A percentile compares a stretch with the other conserved stretches of the same genome.
phyloP scores from a whole-genome alignment of 352 stramenopile genomes.

The Phytopythium montanum region DNA sequence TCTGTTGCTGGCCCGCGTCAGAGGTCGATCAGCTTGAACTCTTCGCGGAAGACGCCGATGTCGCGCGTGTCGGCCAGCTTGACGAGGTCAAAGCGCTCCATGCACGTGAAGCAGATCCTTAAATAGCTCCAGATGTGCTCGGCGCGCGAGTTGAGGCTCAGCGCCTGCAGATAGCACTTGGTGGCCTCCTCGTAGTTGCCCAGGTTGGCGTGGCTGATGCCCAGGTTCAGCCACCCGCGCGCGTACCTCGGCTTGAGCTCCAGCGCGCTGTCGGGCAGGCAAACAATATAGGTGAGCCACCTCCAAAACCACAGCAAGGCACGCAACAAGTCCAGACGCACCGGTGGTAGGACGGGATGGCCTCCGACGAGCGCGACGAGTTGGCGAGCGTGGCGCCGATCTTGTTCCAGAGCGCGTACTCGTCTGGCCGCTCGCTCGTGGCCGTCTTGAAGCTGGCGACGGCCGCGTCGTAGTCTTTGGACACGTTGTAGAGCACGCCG shows the following conservation, averaged over 20 bases:
- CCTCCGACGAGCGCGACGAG: conserved; percentile 90
- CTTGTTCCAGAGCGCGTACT: conserved; percentile 99
- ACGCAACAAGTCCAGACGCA: conserved; percentile 10
- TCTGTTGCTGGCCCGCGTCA: conserved; percentile 22
- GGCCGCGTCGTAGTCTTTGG: conserved; percentile 94
- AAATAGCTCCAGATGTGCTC: conserved; percentile 99
- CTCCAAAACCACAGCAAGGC: background rate
- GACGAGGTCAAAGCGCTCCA: conserved; percentile 96
- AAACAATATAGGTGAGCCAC: conserved; percentile 11
- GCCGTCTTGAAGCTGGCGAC: conserved; percentile 88
- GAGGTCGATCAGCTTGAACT: conserved; percentile 84
- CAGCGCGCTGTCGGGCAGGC: conserved; percentile 64
- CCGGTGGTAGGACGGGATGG: conserved; percentile 91
- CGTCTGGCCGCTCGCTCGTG: conserved; percentile 72
- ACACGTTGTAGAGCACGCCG: conserved; percentile 97
- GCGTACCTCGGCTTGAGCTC: conserved; percentile 97
- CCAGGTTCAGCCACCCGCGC: conserved; percentile 96
- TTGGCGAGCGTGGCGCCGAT: conserved; percentile 97
- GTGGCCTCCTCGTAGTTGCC: conserved; percentile 93
- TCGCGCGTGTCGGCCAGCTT: conserved; percentile 88
- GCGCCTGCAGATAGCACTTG: conserved; percentile 96
- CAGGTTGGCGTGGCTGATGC: conserved; percentile 96
- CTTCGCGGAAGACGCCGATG: conserved; percentile 68
- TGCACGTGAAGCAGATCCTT: conserved; percentile 96
- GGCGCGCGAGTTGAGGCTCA: conserved; percentile 94